Evolutionary conservation across 371 early-diverging fungal species (phyloP).

Genomic region (Rhizopus stolonifer): DNA sequence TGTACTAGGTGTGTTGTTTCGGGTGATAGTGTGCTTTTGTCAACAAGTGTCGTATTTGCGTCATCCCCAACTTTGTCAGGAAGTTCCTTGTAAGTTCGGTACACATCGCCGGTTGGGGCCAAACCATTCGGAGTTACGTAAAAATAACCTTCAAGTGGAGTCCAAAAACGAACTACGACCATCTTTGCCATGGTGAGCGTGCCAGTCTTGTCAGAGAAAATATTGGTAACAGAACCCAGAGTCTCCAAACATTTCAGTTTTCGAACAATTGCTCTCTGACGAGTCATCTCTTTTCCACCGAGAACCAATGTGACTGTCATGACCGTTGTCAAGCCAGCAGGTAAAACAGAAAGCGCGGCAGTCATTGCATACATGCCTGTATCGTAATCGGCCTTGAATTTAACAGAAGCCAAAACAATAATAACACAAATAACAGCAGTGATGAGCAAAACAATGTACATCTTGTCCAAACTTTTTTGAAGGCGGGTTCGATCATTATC

Average conservation of each 20-base stretch:
- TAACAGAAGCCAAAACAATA: slow-evolving; percentile 67
- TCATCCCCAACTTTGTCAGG: slow-evolving; percentile 14
- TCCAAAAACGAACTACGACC: slow-evolving; percentile 74
- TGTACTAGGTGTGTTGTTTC: slow-evolving; percentile 33
- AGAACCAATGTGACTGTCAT: slow-evolving; percentile 42
- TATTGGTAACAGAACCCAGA: slow-evolving; percentile 88
- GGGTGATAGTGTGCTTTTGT: slow-evolving; percentile 16
- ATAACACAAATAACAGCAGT: slow-evolving; percentile 47
- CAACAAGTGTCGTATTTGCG: slow-evolving; percentile 11
- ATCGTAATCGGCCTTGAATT: slow-evolving; percentile 36
- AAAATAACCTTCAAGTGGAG: slow-evolving; percentile 61
- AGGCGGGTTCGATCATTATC: slow-evolving; percentile 69
- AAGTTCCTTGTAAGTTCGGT: slow-evolving; percentile 17
- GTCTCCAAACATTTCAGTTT: slow-evolving; percentile 92
- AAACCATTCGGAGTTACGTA: slow-evolving; percentile 63
- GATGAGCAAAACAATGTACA: slow-evolving; percentile 69
- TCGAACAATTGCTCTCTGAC: slow-evolving; percentile 59
- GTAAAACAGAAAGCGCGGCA: slow-evolving; percentile 36
- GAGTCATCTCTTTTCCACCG: slow-evolving; percentile 42
- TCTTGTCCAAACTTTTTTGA: slow-evolving; percentile 70
- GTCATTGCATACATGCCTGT: slow-evolving; percentile 47
- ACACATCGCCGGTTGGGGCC: slow-evolving; percentile 64
- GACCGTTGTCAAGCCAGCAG: slow-evolving; percentile 44
- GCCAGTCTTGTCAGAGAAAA: slow-evolving; percentile 84
- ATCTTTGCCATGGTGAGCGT: slow-evolving; percentile 68